Evolutionary conservation across 805 yeast genomes (phyloP), one percentile per base, ranked within the genome.

Genomic region (Cyberlindnera saturnus): DNA sequence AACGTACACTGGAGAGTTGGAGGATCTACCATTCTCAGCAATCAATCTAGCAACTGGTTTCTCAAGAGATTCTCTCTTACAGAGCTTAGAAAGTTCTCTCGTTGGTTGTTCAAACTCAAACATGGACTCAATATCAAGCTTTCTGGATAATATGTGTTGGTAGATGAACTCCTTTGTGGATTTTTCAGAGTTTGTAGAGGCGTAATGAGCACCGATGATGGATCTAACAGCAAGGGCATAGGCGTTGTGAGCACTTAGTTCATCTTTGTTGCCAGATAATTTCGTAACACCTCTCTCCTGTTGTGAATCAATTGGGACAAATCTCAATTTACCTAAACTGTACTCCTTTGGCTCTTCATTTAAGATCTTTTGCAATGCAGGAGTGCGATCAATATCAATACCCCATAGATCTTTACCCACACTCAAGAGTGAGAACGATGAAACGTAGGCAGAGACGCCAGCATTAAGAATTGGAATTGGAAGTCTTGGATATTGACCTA

Each of bases 11-110:
- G 99, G 95, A 38, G 85, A 79, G 45, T 77, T 74, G 3, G 96
- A 79, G 56, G 73, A 70, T 65, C 99, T 78, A 63, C 99, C 99
- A 26, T 96, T 85, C 66, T 93, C 99, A 30, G 96, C 90, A 43
- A 93, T 69, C 46, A 93, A 73, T 60, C 95, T 80, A 38, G 89
- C 81, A 5, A 84, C 75, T 26, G 97, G 96, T 17, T 77, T 74
- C 40, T 75, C 75, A 51, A 91, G 71, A 13, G 78, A 76, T 59
- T 90, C 84, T 50, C 90, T 79, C 43, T 78, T 81, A 57, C 96
- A 81, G 39, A 93, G 67, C 46, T 79, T 76, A 1, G 87, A 75
- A 46, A 93, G 71, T 60, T 90, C 93, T 61, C 93, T 76, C 13
- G 91, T 84, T 34, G 98, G 96, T 59, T 83, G 83, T 53, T 77